These are phyloP conservation scores for Melanomma pulvis-pyrius DNA, from an alignment of 495 filamentous ascomycete genomes.

Conservation along the genomic window DNA sequence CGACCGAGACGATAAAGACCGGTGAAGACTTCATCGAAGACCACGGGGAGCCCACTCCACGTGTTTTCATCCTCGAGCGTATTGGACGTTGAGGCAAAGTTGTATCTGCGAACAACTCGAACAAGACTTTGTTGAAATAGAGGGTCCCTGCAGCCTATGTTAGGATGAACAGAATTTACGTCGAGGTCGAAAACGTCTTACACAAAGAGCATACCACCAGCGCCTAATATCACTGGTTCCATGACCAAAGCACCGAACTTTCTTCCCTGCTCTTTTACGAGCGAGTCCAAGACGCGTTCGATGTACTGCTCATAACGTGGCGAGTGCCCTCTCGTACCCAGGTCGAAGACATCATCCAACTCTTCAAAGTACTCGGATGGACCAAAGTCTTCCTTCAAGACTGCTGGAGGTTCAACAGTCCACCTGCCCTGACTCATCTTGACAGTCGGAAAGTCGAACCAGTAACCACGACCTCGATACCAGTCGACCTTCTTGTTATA, in stretches of 20 bases:
- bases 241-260: conserved; percentile 75
- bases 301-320: conserved; percentile 63
- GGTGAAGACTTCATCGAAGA: conserved; percentile 83
- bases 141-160: conserved; percentile 59
- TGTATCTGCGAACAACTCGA: conserved; percentile 60
- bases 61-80: not conserved
- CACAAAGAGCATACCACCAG: conserved; percentile 78
- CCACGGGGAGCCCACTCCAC: conserved; percentile 73
- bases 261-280: conserved; percentile 57
- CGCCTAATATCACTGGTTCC: conserved; percentile 75
- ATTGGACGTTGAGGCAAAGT: conserved; percentile 49
- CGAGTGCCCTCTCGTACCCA: conserved; percentile 51
- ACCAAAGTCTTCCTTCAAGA: conserved; percentile 53
- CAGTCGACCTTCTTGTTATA: conserved; percentile 78
- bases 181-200: conserved; percentile 45
- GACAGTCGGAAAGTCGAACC: conserved; percentile 74
- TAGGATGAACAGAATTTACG: conserved; percentile 14
- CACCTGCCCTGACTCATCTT: conserved; percentile 65
- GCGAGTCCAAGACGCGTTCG: conserved; percentile 38
- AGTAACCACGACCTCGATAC: conserved; percentile 73
- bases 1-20: conserved; percentile 77
- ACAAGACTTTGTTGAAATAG: conserved; percentile 73
- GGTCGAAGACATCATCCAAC: conserved; percentile 64
- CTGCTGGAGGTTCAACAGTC: conserved; percentile 59
- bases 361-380: conserved; percentile 50